Evolutionary conservation across 371 early-diverging fungal species (phyloP).

Genomic region (Dentiscutata heterogama): DNA sequence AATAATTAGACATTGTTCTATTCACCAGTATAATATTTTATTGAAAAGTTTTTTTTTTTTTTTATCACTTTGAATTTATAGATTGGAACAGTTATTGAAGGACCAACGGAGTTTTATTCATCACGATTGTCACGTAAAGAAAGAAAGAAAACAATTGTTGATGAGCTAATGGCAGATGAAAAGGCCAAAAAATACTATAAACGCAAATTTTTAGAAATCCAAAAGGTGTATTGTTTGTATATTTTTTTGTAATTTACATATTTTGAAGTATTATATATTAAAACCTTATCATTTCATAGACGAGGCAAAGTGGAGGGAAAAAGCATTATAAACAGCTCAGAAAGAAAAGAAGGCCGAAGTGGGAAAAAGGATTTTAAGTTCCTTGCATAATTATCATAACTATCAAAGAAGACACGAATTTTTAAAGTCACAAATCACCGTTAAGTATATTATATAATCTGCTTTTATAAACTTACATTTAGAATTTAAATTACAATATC

Average conservation of each 20-base stretch:
- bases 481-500: too few relatives aligned
- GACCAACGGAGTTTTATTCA: conserved; percentile 89
- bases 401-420: too few relatives aligned
- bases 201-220: conserved; percentile 83
- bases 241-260: background rate
- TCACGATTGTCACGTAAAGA: conserved; percentile 87
- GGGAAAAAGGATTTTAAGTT: conserved; percentile 18
- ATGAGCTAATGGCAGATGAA: conserved; percentile 86
- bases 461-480: too few relatives aligned
- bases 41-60: background rate
- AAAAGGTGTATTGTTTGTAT: conserved; percentile 52
- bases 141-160: conserved; percentile 84
- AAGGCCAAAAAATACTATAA: conserved; percentile 84
- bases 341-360: conserved; percentile 23
- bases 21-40: background rate
- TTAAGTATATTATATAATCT: too few relatives aligned
- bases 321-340: conserved; percentile 31
- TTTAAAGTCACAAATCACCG: too few relatives aligned
- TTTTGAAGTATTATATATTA: background rate
- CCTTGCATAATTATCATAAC: too few relatives aligned
- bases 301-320: conserved; percentile 43
- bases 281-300: conserved; percentile 5
- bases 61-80: conserved; percentile 67
- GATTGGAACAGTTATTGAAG: conserved; percentile 91
- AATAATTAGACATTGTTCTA: background rate